Base-by-base conservation (phyloP, 805 yeast genomes). In the Lipomyces japonicus region DNA sequence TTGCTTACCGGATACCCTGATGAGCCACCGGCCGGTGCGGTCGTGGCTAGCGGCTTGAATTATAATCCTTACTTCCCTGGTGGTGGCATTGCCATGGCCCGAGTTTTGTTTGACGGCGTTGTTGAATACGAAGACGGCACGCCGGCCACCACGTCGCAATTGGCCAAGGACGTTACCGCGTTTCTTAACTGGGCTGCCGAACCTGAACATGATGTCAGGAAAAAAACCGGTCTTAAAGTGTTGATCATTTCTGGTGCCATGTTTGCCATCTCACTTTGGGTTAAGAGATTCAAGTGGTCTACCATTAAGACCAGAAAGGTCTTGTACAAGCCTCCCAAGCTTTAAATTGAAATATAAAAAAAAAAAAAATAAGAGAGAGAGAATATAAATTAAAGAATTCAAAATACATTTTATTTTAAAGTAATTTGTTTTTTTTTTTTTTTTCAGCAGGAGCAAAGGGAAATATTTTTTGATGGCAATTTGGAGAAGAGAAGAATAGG, bases 61-160 rank as follows among this genome's bases (percentile, higher is more conserved):
- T 93, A 93, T 76, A 93, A 93, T 80, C 98, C 98, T 67, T 93
- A 93, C 79, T 93, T 93, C 96, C 97, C 98, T 71, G 97, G 97
- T 75, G 97, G 98, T 61, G 79, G 97, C 38, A 91, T 93, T 76
- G 98, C 96, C 63, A 93, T 93, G 98, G 97, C 87, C 69, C 86
- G 98, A 77, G 97, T 91, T 53, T 78, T 93, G 71, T 93, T 90
- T 64, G 98, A 93, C 69, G 98, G 87, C 61, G 78, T 93, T 67
- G 98, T 93, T 59, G 98, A 93, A 77, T 93, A 82, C 74, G 98
- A 93, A 71, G 98, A 93, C 71, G 98, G 98, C 68, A 93, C 98
- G 53, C 96, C 95, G 53, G 97, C 98, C 47, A 82, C 97, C 47
- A 85, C 97, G 58, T 84, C 97, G 50, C 98, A 93, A 78, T 90